Evolutionary conservation across 305 asterid species (phyloP), one percentile per base, ranked within the genome.

Genomic region (Fraxinus velutina): DNA sequence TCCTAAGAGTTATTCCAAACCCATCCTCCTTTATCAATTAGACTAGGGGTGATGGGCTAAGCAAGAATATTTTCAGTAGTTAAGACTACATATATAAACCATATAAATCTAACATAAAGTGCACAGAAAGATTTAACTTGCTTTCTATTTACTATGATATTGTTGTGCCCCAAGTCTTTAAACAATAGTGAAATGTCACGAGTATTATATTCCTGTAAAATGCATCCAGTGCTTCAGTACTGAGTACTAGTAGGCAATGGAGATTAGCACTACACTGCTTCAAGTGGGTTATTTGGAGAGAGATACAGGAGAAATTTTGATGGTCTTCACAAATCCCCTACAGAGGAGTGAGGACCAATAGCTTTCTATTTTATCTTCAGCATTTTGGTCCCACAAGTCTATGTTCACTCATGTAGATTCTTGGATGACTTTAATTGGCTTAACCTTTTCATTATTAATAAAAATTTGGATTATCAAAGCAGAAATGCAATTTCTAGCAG

Each of bases 21-120:
- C n/a, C 50, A 36, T 76, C 70, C 24, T 75, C n/a, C 52, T 42
- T 42, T 29, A 83, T 78, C 78, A 74, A 29, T 86, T 22, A 37
- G 47, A 33, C 29, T 30, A 70, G 42, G 3, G 74, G 7, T 4
- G 27, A 75, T 47, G 44, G 34, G 13, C 72, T 29, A 9, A 82
- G 64, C 68, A 68, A 37, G 27, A 78, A 17, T 47, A 4, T 13
- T 74, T 75, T 78, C 79, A 79, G 75, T 36, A 50, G 22, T 55
- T 50, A 27, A 32, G 22, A 70, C 24, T 34, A 29, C 32, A 29
- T 29, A 24, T 13, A 37, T 21, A 74, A 75, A 68, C 34, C 21
- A 70, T 34, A 34, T 12, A 60, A 22, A 74, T 55, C 32, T 27
- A 24, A 44, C 76, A 75, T 47, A 78, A 78, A 73, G 70, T 39